A percentile compares a stretch with the other conserved stretches of the same genome.
phyloP scores from a whole-genome alignment of 169 alveolate genomes.

The Babesia caballi region DNA sequence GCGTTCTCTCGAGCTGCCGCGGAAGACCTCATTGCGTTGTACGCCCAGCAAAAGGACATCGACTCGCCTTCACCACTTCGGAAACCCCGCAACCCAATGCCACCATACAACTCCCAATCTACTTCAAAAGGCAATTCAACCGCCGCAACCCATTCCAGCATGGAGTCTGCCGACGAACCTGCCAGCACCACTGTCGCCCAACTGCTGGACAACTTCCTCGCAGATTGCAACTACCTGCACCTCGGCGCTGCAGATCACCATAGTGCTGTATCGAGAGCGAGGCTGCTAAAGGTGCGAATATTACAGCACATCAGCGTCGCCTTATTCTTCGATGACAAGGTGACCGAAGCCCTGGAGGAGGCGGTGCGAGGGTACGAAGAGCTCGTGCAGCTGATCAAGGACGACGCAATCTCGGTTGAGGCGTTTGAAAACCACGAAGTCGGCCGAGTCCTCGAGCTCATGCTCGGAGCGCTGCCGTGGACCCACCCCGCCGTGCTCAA shows the following conservation, averaged over 20 bases:
- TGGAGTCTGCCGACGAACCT: background rate
- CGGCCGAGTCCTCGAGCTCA: conserved; percentile 16
- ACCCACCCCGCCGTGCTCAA: conserved; percentile 6
- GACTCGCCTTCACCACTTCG: too few species aligned
- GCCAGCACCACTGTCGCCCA: background rate
- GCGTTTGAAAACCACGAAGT: conserved; percentile 13
- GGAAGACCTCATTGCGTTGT: background rate
- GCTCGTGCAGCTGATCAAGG: conserved; percentile 17
- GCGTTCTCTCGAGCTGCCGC: background rate
- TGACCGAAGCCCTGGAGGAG: conserved; percentile 19
- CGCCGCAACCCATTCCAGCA: too few species aligned
- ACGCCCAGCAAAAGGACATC: too few species aligned
- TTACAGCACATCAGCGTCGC: conserved; percentile 17
- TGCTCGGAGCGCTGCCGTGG: conserved; percentile 32
- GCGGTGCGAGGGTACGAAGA: conserved; percentile 40
- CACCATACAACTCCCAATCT: too few species aligned
- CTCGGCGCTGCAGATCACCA: too few species aligned
- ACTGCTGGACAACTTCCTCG: background rate
- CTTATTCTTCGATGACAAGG: conserved; percentile 16
- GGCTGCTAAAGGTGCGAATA: conserved; percentile 4
- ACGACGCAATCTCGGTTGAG: background rate
- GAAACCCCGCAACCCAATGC: too few species aligned
- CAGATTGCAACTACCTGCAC: background rate
- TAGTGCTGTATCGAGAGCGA: background rate
- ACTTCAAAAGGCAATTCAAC: too few species aligned